Base-by-base conservation (phyloP, 2,329 filamentous ascomycete genomes). In the Microdochium trichocladiopsis region DNA sequence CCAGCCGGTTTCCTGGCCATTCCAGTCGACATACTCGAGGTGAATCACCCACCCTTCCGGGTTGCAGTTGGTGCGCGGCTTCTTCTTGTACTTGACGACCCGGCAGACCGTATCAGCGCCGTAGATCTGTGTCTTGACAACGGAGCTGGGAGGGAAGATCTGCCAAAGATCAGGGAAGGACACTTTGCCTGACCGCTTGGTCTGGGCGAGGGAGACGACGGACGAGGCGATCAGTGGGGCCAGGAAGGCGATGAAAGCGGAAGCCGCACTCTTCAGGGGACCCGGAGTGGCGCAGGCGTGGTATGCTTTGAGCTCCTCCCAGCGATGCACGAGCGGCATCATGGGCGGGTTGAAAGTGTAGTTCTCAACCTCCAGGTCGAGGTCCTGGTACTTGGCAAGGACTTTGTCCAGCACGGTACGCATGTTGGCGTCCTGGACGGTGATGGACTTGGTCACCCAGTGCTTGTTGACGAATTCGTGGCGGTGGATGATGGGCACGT, bases 1-100 rank as follows among this genome's bases (percentile, higher is more conserved):
- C 48, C 61, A 67, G 5, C 69, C 68, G 43, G 60, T 65, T 1
- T 33, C 50, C 25, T 64, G 58, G 8, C 69, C 62, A 37, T 71
- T 66, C 67, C 68, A 71, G 50, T 70, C 66, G 2, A 72, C 45
- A 50, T 65, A 69, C 50, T 72, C 65, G 49, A 67, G 48, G 4
- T 55, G 53, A 36, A 71, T 57, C 2, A 52, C 50, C 63, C 63
- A 69, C 21, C 37, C 55, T 1, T 55, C 57, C 2, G 56, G 53
- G 16, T 53, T 36, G 21, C 52, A 50, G 1, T 22, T 11, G 1
- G 37, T 28, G 16, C 28, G 41, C 43, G 14, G 23, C 9, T 37
- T 51, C 50, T 56, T 55, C 21, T 62, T 49, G 50, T 65, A 69
- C 45, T 63, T 61, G 5, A 60, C 60, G 0, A 73, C 66, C 3